Base-by-base conservation (phyloP, 768 basidiomycete species). In the Auriscalpium orientale region DNA sequence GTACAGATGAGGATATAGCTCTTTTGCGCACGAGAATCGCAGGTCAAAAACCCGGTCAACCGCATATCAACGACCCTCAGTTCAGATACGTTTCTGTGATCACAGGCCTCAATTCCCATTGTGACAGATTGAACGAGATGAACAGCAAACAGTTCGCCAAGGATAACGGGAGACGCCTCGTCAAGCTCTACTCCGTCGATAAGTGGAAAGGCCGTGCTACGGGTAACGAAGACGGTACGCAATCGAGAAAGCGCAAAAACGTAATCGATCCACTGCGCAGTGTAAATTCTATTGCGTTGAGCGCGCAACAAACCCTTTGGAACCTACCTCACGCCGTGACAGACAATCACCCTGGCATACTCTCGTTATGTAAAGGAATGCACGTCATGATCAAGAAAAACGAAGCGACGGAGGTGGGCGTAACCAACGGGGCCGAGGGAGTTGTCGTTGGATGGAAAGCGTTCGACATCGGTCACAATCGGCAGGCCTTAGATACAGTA, bases 41-140 rank as follows among this genome's bases (percentile, higher is more conserved):
- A 5, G 60, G 67, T 12, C 34, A 15, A 22, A 12, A 46, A 22
- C 49, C 46, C 28, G 50, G 49, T 9, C 10, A 47, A 36, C 53
- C 59, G 8, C 58, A 49, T 10, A 37, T 70, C 3, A 46, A 22
- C 46, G 40, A 65, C 38, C 22, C 37, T 1, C n/a, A 57, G 1
- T 76, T 74, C 50, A 33, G 67, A 21, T 58, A 72, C 64, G 64
- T 71, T 2, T 68, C 74, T 4, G 64, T 76, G 10, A 77, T 79
- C 22, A 75, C 72, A 2, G 64, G 66, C 4, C 56, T 58, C 13
- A 76, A 75, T 65, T 28, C 62, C 9, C 64, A 71, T 33, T 70
- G 71, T 54, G 75, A 77, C 60, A 56, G 62, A 53, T 66, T 75
- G 0, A 78, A 78, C 61, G 20, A 60, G 9, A 6, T 70, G 0